Evolutionary conservation across 2,329 filamentous ascomycete genomes (phyloP).

Genomic region (Colletotrichum siamense): DNA sequence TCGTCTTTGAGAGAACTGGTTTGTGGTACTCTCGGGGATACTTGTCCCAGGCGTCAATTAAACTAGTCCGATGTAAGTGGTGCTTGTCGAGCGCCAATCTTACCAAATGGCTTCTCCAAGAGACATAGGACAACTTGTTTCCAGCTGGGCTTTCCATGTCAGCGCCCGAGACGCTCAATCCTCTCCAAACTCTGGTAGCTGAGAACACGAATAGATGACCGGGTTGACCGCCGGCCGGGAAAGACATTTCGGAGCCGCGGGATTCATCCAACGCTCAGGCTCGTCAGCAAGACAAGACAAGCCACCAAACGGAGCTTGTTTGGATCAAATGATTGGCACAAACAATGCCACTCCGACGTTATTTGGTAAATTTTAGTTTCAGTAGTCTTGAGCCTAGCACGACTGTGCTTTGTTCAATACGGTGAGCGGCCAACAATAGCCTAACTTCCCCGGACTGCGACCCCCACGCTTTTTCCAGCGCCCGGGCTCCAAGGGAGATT

Average conservation of each 20-base stretch:
- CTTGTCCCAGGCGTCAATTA: not conserved
- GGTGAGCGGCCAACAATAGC: not conserved
- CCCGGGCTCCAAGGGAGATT: not conserved
- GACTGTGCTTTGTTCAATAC: not conserved
- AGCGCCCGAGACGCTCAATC: not conserved
- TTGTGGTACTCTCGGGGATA: not conserved
- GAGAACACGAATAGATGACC: not conserved
- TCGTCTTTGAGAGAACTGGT: not conserved
- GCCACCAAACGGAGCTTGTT: not conserved
- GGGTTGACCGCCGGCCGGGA: not conserved
- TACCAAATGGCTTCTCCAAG: not conserved
- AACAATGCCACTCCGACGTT: not conserved
- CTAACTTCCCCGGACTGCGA: not conserved
- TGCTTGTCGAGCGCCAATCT: not conserved
- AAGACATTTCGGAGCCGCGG: not conserved
- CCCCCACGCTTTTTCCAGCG: not conserved
- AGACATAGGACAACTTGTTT: not conserved
- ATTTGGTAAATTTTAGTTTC: not conserved
- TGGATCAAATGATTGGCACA: not conserved
- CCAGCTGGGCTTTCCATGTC: not conserved
- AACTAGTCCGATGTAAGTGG: not conserved
- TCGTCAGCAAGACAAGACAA: not conserved
- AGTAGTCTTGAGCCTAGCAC: not conserved
- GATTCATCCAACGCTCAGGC: not conserved
- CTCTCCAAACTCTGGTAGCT: not conserved